Evolutionary conservation across 768 basidiomycete genomes (phyloP).

Genomic region (Pulveroboletus sp.): DNA sequence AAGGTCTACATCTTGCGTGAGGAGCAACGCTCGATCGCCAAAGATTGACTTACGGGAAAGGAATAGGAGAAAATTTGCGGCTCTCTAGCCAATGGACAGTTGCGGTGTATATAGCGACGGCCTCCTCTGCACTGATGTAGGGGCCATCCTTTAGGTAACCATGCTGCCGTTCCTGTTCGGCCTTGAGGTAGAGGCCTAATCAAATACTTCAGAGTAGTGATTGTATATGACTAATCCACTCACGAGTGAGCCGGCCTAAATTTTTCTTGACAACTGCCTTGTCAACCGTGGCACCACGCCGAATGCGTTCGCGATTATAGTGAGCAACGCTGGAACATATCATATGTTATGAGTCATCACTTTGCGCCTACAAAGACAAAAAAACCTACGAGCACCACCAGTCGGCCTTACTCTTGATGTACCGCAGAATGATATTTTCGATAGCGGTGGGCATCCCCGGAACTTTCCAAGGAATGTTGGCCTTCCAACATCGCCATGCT

Average conservation of each 20-base stretch:
- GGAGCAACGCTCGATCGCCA: not conserved
- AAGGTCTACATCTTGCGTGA: constrained; percentile 49
- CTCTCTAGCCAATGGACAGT: constrained; percentile 99
- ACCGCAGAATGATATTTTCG: constrained; percentile 97
- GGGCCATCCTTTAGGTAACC: constrained; percentile 99
- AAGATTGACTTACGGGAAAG: constrained; percentile 74
- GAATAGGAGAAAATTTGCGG: constrained; percentile 97
- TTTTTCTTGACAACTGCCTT: constrained; percentile 99
- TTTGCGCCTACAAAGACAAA: not conserved
- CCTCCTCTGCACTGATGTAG: constrained; percentile 98
- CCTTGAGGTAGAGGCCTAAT: constrained; percentile 87
- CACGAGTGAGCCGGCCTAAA: constrained; percentile 92
- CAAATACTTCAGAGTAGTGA: constrained; percentile 4
- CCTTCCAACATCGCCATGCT: constrained; percentile 98
- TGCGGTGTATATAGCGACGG: constrained; percentile 97
- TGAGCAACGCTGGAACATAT: constrained; percentile 73
- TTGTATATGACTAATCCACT: constrained; percentile 20
- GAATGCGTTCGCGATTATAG: constrained; percentile 96
- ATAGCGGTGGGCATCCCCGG: constrained; percentile 99
- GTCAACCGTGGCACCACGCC: constrained; percentile 94
- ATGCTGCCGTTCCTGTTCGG: constrained; percentile 98
- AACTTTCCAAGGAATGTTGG: constrained; percentile 99
- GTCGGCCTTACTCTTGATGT: constrained; percentile 99
- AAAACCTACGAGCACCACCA: constrained; percentile 90
- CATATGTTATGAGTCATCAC: not conserved